Evolutionary conservation across 1,139 yeast genomes (phyloP), one percentile per base, ranked within the genome.

Genomic region (Nakaseomyces kungkrabaensis): DNA sequence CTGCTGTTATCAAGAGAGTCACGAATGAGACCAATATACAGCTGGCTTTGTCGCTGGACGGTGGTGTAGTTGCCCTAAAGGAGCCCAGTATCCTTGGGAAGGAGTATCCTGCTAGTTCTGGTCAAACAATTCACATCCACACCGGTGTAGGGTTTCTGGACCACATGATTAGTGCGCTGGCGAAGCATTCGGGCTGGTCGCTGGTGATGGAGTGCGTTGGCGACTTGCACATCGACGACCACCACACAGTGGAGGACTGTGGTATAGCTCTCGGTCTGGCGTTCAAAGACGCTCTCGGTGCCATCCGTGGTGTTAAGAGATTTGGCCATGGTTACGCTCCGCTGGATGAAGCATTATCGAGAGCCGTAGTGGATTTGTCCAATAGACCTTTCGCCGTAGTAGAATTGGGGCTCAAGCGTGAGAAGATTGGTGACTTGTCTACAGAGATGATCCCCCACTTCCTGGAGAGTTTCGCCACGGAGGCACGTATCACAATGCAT

Each of bases 381-480:
- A 89, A 89, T 68, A 76, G 98, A 59, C 97, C 98, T 1, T 89
- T 72, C 67, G 95, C 97, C 0, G 94, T 87, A 24, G 76, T 89
- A 38, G 96, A 92, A 45, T 74, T 92, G 54, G 96, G 96, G 0
- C 76, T 92, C 61, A 85, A 85, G 67, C 77, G 98, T 56, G 98
- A 92, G 65, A 88, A 84, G 67, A 82, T 92, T 57, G 98, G 98
- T 48, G 95, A 87, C 62, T 75, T 92, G 52, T 81, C 92, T 31
- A 81, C 94, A 60, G 98, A 92, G 70, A 92, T 92, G 98, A 85
- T 92, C 56, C 97, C 97, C 29, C 98, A 92, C 68, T 94, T 92
- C 43, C 68, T 92, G 56, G 96, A 89, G 68, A 85, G 95, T 60
- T 92, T 92, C 73, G 96, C 97, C 3, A 89, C 85, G 61, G 85